These are phyloP conservation scores for Sphagnurus paluster DNA, from an alignment of 1,284 basidiomycete species.

Conservation along the genomic window DNA sequence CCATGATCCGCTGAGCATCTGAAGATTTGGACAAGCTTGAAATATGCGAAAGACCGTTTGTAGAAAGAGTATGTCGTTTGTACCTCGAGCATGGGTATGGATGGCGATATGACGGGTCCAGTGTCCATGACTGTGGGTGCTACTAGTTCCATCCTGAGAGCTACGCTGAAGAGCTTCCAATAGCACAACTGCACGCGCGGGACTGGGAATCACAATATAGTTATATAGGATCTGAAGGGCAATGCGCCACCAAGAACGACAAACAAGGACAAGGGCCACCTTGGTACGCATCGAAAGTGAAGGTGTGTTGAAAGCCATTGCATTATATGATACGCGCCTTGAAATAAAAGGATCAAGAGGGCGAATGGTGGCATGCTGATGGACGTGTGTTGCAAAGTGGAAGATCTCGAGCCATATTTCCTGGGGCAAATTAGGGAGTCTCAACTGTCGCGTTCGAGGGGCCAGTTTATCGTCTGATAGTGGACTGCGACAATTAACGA, in stretches of 20 bases:
- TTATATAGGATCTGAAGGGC: constrained; percentile 47
- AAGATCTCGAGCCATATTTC: constrained; percentile 61
- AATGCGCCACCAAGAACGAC: constrained; percentile 45
- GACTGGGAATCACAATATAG: constrained; percentile 45
- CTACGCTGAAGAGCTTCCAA: constrained; percentile 33
- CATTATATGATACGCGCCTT: constrained; percentile 35
- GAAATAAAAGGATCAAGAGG: constrained; percentile 42
- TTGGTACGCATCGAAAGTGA: constrained; percentile 45
- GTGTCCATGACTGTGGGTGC: constrained; percentile 32
- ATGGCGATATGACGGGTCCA: constrained; percentile 46
- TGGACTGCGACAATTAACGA: constrained; percentile 18
- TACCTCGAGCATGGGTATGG: constrained; percentile 40
- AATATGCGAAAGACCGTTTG: constrained; percentile 41
- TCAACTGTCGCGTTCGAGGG: constrained; percentile 3
- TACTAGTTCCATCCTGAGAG: constrained; percentile 5
- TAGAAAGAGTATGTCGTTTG: constrained; percentile 33
- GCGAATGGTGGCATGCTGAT: constrained; percentile 35
- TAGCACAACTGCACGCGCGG: constrained; percentile 34
- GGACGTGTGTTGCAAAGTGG: constrained; percentile 52
- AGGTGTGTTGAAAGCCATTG: constrained; percentile 41
- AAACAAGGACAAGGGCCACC: constrained; percentile 49
- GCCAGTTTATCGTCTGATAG: constrained; percentile 13
- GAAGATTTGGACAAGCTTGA: constrained; percentile 40
- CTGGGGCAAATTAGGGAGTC: constrained; percentile 39
- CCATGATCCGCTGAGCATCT: constrained; percentile 40